Base-by-base conservation (phyloP, 2,329 filamentous ascomycete genomes). In the Penicillium sp. region DNA sequence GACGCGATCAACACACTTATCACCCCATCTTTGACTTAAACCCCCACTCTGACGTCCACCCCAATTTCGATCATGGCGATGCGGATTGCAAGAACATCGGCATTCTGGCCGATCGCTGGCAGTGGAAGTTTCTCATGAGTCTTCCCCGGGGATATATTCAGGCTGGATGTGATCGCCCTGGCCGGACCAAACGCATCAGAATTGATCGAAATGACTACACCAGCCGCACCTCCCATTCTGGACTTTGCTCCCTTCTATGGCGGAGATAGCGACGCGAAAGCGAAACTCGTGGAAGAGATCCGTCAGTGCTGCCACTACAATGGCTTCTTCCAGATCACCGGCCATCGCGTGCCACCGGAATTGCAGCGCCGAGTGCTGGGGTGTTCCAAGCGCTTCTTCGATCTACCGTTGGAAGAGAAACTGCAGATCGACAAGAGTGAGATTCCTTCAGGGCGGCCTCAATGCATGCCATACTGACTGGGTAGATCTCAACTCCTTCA, bases 281-380 rank as follows among this genome's bases (percentile, higher is more conserved):
- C 50, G 3, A 41, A 56, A 10, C 41, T 64, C 10, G 56, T 64
- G 6, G 37, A 56, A 2, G 40, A 55, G 3, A 41, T 59, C 8
- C 53, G 56, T n/a, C 45, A 54, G 11, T 57, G 50, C 11, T 60
- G 58, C 20, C 51, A 51, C 7, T 55, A 57, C 33, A 58, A 59
- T 30, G 70, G 71, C 14, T 73, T 73, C 53, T 73, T 73, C 51
- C 70, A 73, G 39, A 69, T 73, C 44, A 65, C 60, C 2, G 65
- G 65, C 18, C 69, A 72, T 36, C 53, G 59, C 1, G 60, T 73
- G 4, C 62, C 70, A 2, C 29, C 60, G 6, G 54, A 62, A 2
- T 45, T 72, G 2, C 68, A 71, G 36, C 49, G 62, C 2, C 51
- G 53, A 5, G 62, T 70, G 8, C 62, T 73, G 56, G 23, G 51